These are phyloP conservation scores for Hypoxylon sp. DNA, from an alignment of 2,329 filamentous ascomycete genomes.

Conservation along the genomic window DNA sequence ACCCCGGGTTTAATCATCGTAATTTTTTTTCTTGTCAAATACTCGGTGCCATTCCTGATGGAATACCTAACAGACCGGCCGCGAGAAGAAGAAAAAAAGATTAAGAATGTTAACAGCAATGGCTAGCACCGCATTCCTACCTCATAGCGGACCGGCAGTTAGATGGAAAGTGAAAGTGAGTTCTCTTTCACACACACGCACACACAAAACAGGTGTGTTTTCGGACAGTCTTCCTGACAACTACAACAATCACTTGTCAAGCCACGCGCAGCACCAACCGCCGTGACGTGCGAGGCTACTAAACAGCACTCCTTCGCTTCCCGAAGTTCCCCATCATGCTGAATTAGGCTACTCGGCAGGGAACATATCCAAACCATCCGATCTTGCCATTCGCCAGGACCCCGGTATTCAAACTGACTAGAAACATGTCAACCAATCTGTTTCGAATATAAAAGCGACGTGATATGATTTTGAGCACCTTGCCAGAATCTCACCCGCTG, in stretches of 20 bases:
- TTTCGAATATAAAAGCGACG: constrained; percentile 21
- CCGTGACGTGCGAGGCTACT: neutral
- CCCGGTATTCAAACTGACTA: constrained; percentile 24
- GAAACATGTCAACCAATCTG: constrained; percentile 24
- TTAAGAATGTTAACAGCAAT: no score
- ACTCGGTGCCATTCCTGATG: constrained; percentile 14
- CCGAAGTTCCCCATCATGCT: constrained; percentile 9
- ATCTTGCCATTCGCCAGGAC: constrained; percentile 18
- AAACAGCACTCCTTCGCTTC: constrained; percentile 12
- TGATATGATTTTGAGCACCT: constrained; percentile 20
- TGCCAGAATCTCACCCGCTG: constrained; percentile 5
- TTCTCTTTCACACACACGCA: no score
- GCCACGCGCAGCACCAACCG: no score
- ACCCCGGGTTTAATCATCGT: constrained; percentile 24
- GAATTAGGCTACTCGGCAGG: constrained; percentile 11
- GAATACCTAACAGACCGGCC: constrained; percentile 5
- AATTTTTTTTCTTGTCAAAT: constrained; percentile 10
- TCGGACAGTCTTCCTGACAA: constrained; percentile 1
- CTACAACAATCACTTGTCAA: no score
- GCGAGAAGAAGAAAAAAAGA: constrained; percentile 10
- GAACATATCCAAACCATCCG: neutral
- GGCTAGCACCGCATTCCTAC: constrained; percentile 1
- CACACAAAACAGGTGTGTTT: constrained; percentile 7
- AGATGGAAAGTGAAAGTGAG: constrained; percentile 2
- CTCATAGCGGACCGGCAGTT: constrained; percentile 3